Conservation (phyloP, 2,329 filamentous ascomycete genomes). For the Didymella segeticola region DNA sequence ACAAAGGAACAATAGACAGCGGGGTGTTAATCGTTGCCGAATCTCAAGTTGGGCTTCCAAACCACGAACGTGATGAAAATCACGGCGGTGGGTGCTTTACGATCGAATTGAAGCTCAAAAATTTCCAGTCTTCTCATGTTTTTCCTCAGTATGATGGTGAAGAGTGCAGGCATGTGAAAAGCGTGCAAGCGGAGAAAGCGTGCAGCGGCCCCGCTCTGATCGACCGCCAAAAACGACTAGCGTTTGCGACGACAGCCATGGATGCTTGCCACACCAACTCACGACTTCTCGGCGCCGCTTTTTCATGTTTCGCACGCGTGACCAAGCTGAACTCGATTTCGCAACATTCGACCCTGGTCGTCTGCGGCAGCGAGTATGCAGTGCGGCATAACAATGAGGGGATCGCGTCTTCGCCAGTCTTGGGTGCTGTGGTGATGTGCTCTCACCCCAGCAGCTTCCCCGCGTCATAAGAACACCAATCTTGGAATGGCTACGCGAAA, state of each 20-base stretch:
- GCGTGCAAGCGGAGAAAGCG: too few species aligned
- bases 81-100: neutral
- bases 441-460: slow-evolving; percentile 17
- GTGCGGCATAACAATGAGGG: neutral
- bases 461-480: slow-evolving; percentile 29
- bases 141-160: slow-evolving; percentile 1
- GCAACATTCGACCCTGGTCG: neutral
- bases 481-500: slow-evolving; percentile 23
- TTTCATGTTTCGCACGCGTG: neutral
- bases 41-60: too few species aligned
- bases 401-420: neutral
- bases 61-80: too few species aligned
- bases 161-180: neutral
- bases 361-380: neutral
- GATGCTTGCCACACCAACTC: neutral
- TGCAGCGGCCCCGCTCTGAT: slow-evolving; percentile 5
- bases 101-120: neutral
- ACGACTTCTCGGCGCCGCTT: neutral
- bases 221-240: slow-evolving; percentile 2
- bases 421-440: slow-evolving; percentile 7
- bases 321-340: neutral
- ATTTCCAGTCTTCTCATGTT: neutral
- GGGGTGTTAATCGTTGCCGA: too few species aligned
- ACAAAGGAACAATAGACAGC: too few species aligned
- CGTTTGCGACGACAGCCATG: neutral